Percentiles rank a stretch among this genome's conserved stretches.
phyloP scores from a whole-genome alignment of 2,329 filamentous ascomycete species.

The Bipolaris sorokiniana region DNA sequence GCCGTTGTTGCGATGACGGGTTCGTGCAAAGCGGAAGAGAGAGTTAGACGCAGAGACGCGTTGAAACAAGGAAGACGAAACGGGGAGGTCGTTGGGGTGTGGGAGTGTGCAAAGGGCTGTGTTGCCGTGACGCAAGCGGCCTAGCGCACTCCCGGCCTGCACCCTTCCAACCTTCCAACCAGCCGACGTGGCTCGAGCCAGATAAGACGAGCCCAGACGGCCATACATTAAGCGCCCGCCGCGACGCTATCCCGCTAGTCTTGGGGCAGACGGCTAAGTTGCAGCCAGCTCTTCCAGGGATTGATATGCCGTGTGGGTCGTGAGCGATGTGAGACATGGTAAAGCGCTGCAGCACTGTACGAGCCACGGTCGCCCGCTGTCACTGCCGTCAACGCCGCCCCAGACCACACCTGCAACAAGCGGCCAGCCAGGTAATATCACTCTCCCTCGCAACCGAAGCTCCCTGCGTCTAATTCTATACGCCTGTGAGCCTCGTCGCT shows the following conservation, averaged over 20 bases:
- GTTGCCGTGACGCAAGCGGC: conserved; percentile 16
- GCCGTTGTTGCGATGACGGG: conserved; percentile 14
- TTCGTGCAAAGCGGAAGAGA: conserved; percentile 1
- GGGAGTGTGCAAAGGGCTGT: background rate
- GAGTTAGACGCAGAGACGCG: conserved; percentile 20
- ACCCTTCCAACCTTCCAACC: conserved; percentile 5
- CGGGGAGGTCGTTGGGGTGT: conserved; percentile 14
- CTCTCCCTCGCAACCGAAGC: conserved; percentile 32
- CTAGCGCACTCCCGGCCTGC: conserved; percentile 17
- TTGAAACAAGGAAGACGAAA: conserved; percentile 14
- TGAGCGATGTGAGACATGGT: conserved; percentile 20
- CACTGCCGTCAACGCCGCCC: conserved; percentile 11
- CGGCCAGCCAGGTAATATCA: conserved; percentile 26
- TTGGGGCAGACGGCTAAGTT: conserved; percentile 11
- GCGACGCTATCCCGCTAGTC: conserved; percentile 24
- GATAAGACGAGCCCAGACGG: conserved; percentile 24
- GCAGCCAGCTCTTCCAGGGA: conserved; percentile 11
- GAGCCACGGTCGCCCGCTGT: conserved; percentile 27
- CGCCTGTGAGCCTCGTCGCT: conserved; percentile 24
- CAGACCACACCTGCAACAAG: conserved; percentile 6
- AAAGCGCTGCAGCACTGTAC: conserved; percentile 15
- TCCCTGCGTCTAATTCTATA: conserved; percentile 39
- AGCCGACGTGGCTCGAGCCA: conserved; percentile 26
- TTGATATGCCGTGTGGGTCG: conserved; percentile 6
- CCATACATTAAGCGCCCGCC: conserved; percentile 31